Percentiles rank a stretch among this genome's conserved stretches.
Evolutionary conservation across 1,284 basidiomycete genomes (phyloP).

Genomic region (Trichosporon ovoides): DNA sequence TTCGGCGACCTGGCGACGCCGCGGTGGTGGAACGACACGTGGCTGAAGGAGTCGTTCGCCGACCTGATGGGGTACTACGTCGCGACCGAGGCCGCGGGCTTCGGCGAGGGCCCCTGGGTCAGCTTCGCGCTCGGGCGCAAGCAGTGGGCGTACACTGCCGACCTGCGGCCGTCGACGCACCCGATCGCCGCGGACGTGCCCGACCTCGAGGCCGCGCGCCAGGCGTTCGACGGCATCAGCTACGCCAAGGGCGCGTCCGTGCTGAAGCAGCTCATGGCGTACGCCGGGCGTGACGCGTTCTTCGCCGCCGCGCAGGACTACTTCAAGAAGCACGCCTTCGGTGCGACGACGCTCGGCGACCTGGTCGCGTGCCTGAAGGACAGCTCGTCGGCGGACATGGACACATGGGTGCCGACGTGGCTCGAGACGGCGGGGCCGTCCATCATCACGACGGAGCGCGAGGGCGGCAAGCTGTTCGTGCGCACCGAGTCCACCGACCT

Average conservation of each 20-base stretch:
- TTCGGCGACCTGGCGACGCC: slow-evolving; percentile 11
- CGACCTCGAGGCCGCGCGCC: slow-evolving; percentile 15
- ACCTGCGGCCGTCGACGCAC: slow-evolving; percentile 10
- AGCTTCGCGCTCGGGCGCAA: slow-evolving; percentile 8
- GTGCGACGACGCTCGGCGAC: slow-evolving; percentile 10
- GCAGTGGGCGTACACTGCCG: slow-evolving; percentile 11
- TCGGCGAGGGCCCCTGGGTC: slow-evolving; percentile 5
- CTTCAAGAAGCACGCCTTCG: slow-evolving; percentile 10
- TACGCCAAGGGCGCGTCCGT: slow-evolving; percentile 13
- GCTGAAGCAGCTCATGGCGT: slow-evolving; percentile 14
- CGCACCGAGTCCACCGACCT: slow-evolving; percentile 8
- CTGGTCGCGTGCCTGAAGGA: slow-evolving; percentile 8
- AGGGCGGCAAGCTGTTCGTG: slow-evolving; percentile 10
- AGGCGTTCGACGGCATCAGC: slow-evolving; percentile 13
- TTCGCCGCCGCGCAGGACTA: slow-evolving; percentile 7
- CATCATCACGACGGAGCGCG: slow-evolving; percentile 10
- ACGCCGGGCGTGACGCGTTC: slow-evolving; percentile 12
- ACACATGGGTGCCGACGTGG: slow-evolving; percentile 12
- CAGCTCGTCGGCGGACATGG: slow-evolving; percentile 6
- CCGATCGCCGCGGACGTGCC: slow-evolving; percentile 11
- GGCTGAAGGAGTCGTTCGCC: slow-evolving; percentile 16
- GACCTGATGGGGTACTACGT: slow-evolving; percentile 15
- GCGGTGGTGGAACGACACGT: slow-evolving; percentile 13
- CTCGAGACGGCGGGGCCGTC: slow-evolving; percentile 11
- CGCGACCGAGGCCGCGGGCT: slow-evolving; percentile 9